Evolutionary conservation across 805 yeast species (phyloP).

Genomic region (Wickerhamia fluorescens): DNA sequence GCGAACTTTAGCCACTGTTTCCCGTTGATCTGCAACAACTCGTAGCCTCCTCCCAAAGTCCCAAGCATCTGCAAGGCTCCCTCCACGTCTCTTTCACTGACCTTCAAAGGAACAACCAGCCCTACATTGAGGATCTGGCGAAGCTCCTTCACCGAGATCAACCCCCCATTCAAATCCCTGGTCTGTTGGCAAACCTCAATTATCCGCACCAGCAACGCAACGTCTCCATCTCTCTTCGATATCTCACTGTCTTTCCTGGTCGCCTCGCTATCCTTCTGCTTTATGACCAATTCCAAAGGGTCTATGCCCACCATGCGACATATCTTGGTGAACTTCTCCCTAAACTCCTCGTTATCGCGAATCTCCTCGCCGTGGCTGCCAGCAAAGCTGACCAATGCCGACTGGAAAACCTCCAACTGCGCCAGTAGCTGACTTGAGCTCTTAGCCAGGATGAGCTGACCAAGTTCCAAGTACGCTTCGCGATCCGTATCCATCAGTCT

Average conservation of each 20-base stretch:
- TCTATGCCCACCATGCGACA: conserved; percentile 81
- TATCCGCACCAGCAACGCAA: conserved; percentile 64
- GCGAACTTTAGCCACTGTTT: conserved; percentile 43
- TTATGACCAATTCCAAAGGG: conserved; percentile 44
- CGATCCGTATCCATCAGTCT: conserved; percentile 2
- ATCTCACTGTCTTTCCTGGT: conserved; percentile 9
- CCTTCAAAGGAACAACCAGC: conserved; percentile 22
- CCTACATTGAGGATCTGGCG: conserved; percentile 21
- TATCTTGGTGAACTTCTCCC: conserved; percentile 67
- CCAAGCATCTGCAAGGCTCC: conserved; percentile 47
- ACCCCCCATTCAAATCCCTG: conserved; percentile 73
- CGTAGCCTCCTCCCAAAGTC: conserved; percentile 65
- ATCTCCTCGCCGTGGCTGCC: conserved; percentile 65
- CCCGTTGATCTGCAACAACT: conserved; percentile 50
- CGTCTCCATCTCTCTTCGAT: conserved; percentile 44
- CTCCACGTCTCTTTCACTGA: conserved; percentile 46
- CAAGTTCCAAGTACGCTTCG: conserved; percentile 39
- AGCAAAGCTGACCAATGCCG: conserved; percentile 70
- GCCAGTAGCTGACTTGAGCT: conserved; percentile 59
- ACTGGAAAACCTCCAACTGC: conserved; percentile 72
- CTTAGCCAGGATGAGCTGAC: conserved; percentile 40
- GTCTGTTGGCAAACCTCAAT: conserved; percentile 72
- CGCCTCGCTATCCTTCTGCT: conserved; percentile 10
- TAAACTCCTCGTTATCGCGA: conserved; percentile 52
- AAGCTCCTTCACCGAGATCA: conserved; percentile 50